Evolutionary conservation across 495 filamentous ascomycete genomes (phyloP).

Genomic region (Staphylotrichum longicolle): DNA sequence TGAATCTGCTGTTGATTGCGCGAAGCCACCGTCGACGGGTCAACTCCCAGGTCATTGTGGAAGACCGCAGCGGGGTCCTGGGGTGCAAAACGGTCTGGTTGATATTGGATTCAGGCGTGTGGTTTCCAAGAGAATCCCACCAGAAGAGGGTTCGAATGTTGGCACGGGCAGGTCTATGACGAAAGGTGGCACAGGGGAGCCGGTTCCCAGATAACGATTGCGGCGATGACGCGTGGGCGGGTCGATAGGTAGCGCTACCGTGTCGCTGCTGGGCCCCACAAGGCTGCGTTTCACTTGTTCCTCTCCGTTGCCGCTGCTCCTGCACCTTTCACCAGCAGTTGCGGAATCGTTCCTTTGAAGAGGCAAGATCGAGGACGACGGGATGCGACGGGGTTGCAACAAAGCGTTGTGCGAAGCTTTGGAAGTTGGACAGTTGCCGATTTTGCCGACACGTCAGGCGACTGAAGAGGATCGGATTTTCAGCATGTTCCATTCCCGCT

Average conservation of each 20-base stretch:
- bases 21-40: slow-evolving; percentile 62
- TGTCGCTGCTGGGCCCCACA: not conserved
- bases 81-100: not conserved
- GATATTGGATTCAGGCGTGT: not conserved
- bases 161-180: slow-evolving; percentile 23
- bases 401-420: too few relatives aligned
- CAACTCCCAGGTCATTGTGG: slow-evolving; percentile 54
- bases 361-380: too few relatives aligned
- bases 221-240: slow-evolving; percentile 6
- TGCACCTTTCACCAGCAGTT: too few relatives aligned
- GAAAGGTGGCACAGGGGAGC: slow-evolving; percentile 34
- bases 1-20: slow-evolving; percentile 71
- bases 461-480: too few relatives aligned
- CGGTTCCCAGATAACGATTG: slow-evolving; percentile 2
- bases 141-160: not conserved
- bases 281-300: too few relatives aligned
- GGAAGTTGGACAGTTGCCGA: too few relatives aligned
- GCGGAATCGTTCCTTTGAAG: too few relatives aligned
- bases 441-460: too few relatives aligned
- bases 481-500: too few relatives aligned
- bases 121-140: slow-evolving; percentile 1
- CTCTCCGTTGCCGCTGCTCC: too few relatives aligned
- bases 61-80: not conserved
- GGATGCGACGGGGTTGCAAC: too few relatives aligned
- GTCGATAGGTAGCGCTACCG: not conserved